Evolutionary conservation across 129 eudicot species (phyloP).

Genomic region (Escallonia rubra): DNA sequence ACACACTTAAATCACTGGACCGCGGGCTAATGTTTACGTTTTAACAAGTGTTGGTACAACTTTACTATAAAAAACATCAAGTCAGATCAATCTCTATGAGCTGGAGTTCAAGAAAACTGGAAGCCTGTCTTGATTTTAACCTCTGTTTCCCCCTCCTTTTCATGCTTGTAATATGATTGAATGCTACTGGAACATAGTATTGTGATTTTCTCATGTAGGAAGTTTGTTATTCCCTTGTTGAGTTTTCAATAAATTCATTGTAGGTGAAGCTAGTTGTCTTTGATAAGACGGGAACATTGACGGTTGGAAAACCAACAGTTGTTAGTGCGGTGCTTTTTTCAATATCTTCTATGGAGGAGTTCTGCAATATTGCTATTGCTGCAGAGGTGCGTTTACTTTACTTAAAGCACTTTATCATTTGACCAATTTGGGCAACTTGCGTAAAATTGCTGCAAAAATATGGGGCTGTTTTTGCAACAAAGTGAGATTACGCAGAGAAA

Average conservation of each 20-base stretch:
- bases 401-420: background rate
- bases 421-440: no score
- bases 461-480: no score
- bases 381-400: conserved; percentile 59
- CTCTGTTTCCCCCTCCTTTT: no score
- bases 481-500: no score
- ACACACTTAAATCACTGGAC: background rate
- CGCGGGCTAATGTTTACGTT: background rate
- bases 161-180: background rate
- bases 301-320: conserved; percentile 87
- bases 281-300: conserved; percentile 95
- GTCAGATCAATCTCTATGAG: background rate
- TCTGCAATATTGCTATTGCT: conserved; percentile 66
- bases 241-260: conserved; percentile 16
- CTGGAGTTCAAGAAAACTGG: background rate
- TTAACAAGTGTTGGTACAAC: background rate
- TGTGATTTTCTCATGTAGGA: background rate
- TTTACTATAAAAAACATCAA: background rate
- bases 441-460: background rate
- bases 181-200: background rate
- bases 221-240: background rate
- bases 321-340: conserved; percentile 80
- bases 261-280: conserved; percentile 87
- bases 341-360: conserved; percentile 64
- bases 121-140: background rate